phyloP scores from a whole-genome alignment of 768 basidiomycete species.

The Cantharellus anzutake region DNA sequence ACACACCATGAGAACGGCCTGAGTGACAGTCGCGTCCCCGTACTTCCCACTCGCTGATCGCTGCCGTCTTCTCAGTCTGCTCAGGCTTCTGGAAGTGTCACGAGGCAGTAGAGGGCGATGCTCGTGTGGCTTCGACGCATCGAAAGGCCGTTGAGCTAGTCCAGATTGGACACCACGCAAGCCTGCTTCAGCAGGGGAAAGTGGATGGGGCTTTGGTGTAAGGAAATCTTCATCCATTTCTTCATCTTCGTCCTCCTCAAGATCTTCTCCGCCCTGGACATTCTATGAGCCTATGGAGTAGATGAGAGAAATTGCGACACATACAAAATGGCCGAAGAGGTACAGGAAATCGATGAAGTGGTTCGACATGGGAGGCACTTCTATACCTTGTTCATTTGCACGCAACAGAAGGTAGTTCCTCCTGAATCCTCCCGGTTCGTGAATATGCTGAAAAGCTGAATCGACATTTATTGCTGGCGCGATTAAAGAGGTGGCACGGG shows the following conservation, averaged over 20 bases:
- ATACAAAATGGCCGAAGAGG: slow-evolving; percentile 89
- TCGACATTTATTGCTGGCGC: slow-evolving; percentile 24
- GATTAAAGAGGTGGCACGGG: slow-evolving; percentile 52
- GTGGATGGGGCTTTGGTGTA: neutral
- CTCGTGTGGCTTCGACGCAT: neutral
- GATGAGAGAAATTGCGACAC: slow-evolving; percentile 16
- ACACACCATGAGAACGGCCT: slow-evolving; percentile 83
- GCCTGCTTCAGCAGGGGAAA: neutral
- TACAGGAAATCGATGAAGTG: slow-evolving; percentile 92
- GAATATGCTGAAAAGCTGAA: slow-evolving; percentile 81
- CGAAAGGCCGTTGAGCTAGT: neutral
- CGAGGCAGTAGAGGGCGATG: slow-evolving; percentile 5
- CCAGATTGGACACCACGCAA: neutral
- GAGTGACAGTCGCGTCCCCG: slow-evolving; percentile 78
- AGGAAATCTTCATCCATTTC: slow-evolving; percentile 27
- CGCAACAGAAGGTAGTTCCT: slow-evolving; percentile 67
- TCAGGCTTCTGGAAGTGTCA: slow-evolving; percentile 14
- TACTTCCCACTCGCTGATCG: slow-evolving; percentile 23
- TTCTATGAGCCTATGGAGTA: neutral
- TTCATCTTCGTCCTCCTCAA: slow-evolving; percentile 70
- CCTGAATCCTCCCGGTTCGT: slow-evolving; percentile 88
- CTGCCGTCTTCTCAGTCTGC: neutral
- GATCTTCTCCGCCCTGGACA: slow-evolving; percentile 72
- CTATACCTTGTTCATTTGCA: slow-evolving; percentile 44
- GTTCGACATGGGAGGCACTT: slow-evolving; percentile 38